Evolutionary conservation across 1,284 basidiomycete genomes (phyloP).

Genomic region (Ceraceosorus bombacis): DNA sequence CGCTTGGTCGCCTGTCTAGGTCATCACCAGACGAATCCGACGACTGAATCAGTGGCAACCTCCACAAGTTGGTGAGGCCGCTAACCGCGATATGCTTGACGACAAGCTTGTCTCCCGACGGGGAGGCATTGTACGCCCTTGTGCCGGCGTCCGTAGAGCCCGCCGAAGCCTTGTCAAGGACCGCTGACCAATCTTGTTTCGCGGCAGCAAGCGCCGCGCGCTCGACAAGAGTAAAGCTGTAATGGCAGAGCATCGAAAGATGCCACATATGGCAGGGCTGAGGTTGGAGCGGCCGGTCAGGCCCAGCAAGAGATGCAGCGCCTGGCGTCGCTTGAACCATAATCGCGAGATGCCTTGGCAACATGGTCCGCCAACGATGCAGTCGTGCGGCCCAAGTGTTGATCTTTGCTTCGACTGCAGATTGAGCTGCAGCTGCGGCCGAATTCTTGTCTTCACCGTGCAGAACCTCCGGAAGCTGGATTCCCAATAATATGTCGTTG

Average conservation of each 20-base stretch:
- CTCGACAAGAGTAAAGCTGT: neutral
- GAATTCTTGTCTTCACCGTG: neutral
- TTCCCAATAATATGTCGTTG: neutral
- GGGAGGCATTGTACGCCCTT: neutral
- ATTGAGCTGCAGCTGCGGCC: neutral
- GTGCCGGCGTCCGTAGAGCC: neutral
- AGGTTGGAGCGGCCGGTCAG: neutral
- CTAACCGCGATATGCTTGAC: neutral
- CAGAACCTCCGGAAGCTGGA: neutral
- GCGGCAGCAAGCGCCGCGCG: neutral
- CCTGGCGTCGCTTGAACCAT: neutral
- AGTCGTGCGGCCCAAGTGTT: neutral
- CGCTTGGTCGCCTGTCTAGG: neutral
- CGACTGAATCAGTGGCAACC: neutral
- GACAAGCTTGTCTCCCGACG: neutral
- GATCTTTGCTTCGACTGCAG: neutral
- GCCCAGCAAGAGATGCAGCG: neutral
- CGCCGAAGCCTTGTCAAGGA: neutral
- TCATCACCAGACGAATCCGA: neutral
- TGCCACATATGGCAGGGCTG: constrained; percentile 1
- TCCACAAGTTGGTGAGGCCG: neutral
- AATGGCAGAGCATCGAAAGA: neutral
- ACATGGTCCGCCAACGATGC: neutral
- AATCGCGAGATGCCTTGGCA: neutral
- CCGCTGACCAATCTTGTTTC: too few relatives aligned